Base-by-base conservation (phyloP, 495 filamentous ascomycete genomes). In the Xylaria curta region DNA sequence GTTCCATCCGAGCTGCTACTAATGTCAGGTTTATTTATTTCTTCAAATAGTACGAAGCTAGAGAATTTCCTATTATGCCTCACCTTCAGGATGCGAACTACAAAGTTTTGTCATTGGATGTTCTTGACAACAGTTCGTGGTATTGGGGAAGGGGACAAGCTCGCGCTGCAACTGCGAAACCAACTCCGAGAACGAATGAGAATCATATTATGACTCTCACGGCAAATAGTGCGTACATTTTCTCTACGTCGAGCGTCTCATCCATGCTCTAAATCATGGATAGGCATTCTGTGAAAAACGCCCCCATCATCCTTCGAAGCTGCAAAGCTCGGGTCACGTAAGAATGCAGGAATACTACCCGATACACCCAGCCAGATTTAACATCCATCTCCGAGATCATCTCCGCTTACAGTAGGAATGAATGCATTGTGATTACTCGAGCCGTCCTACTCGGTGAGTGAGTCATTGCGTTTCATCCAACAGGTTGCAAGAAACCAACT, bases 401-500 rank as follows among this genome's bases (percentile, higher is more conserved):
- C 38, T 33, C 33, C 19, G 58, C 17, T 33, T n/a, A 42, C 38
- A 13, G 38, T 13, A 10, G 58, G 17, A n/a, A 33, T n/a, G 19
- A n/a, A 33, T 36, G 33, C 31, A 36, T 19, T n/a, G 0, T n/a
- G 17, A 6, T 33, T 59, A 7, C 56, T 21, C 47, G 31, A 17
- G 6, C n/a, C 28, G 6, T 59, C 8, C 15, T 59, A 4, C 28
- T 38, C 60, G 60, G 36, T 4, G 38, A 15, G 60, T 62, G 60
- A 62, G 38, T 62, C 60, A 62, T 44, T 62, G 38, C n/a, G n/a
- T 17, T 44, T 42, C 60, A 10, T 42, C 38, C 21, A 26, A 42
- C 38, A 38, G 60, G 9, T 7, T 24, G 33, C 12, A 15, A 21
- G 3, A 4, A 31, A 21, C 3, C 42, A 31, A 64, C 21, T 33